A percentile compares a stretch with the other conserved stretches of the same genome.
Conservation (phyloP, 73 alveolate species). For the Blepharisma japonicum region DNA sequence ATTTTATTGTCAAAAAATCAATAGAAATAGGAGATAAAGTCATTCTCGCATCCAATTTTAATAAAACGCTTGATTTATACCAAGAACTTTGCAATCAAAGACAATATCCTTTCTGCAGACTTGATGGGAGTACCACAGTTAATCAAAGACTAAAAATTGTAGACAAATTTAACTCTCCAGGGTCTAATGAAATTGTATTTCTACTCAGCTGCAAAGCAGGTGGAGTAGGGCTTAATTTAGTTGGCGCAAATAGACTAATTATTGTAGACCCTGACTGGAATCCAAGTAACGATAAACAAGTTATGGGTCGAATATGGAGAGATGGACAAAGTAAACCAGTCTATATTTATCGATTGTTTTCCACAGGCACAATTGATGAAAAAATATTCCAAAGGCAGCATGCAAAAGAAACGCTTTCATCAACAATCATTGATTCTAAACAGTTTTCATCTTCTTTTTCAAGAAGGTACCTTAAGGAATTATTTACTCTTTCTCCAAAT, state of each 20-base stretch:
- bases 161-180: conserved; percentile 31
- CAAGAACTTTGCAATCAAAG: neutral
- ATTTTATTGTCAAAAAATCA: neutral
- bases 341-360: conserved; percentile 76
- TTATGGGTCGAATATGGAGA: conserved; percentile 88
- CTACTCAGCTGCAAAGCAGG: conserved; percentile 75
- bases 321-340: conserved; percentile 87
- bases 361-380: conserved; percentile 86
- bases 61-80: conserved; percentile 37
- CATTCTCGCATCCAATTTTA: conserved; percentile 35
- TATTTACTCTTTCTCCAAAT: no score
- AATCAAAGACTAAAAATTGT: conserved; percentile 32
- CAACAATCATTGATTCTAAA: conserved; percentile 38
- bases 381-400: conserved; percentile 71
- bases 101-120: conserved; percentile 28
- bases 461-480: neutral
- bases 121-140: conserved; percentile 44
- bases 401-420: conserved; percentile 41
- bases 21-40: neutral
- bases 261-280: conserved; percentile 74
- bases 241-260: conserved; percentile 70
- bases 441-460: neutral
- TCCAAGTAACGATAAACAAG: conserved; percentile 87
- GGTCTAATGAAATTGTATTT: conserved; percentile 41
- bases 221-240: conserved; percentile 72